Evolutionary conservation across 768 basidiomycete species (phyloP).

Genomic region (Arthromyces matolae): DNA sequence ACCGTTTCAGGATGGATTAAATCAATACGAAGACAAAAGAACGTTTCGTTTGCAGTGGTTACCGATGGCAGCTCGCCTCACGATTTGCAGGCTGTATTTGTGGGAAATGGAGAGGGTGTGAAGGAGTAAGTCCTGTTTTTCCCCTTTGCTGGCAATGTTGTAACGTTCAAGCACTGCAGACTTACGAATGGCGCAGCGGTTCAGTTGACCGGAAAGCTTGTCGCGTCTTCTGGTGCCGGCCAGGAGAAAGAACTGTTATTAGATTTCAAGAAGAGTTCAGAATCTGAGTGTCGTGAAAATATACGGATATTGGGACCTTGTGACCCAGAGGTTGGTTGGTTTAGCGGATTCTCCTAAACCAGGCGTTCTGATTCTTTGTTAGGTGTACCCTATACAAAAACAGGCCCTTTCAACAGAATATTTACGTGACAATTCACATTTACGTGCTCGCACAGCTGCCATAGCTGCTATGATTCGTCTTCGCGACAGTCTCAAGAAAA

Average conservation of each 20-base stretch:
- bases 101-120: conserved; percentile 30
- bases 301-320: conserved; percentile 44
- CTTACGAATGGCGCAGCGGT: conserved; percentile 22
- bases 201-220: conserved; percentile 35
- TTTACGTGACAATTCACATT: conserved; percentile 80
- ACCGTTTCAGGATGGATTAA: conserved; percentile 82
- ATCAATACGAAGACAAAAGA: conserved; percentile 83
- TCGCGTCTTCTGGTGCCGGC: conserved; percentile 39
- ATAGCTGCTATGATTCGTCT: conserved; percentile 75
- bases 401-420: conserved; percentile 75
- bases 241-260: conserved; percentile 49
- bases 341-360: neutral
- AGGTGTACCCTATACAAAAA: conserved; percentile 93
- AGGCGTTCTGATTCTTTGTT: neutral
- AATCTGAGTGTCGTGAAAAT: conserved; percentile 10
- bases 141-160: no score
- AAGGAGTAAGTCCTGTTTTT: conserved; percentile 19
- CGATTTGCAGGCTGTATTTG: conserved; percentile 79
- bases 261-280: conserved; percentile 22
- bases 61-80: conserved; percentile 72
- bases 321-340: conserved; percentile 38
- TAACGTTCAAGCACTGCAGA: no score
- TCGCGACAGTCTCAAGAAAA: conserved; percentile 52
- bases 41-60: conserved; percentile 78
- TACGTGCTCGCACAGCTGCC: conserved; percentile 76